A percentile compares a stretch with the other conserved stretches of the same genome.
phyloP scores from a whole-genome alignment of 2,329 filamentous ascomycete genomes.

The Blumeria hordei region DNA sequence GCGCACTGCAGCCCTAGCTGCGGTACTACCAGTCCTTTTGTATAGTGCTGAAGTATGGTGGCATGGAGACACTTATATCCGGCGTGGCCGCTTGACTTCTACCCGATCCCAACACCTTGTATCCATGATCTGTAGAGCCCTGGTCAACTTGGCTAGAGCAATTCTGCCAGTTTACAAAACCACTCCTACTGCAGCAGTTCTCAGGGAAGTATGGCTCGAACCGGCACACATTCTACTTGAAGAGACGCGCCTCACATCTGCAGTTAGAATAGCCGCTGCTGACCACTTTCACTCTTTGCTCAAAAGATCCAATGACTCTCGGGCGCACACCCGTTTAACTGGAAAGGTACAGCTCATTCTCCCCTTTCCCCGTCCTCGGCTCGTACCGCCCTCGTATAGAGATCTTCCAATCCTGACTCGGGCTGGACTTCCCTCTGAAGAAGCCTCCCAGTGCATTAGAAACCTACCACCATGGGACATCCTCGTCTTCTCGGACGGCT shows the following conservation, averaged over 20 bases:
- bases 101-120: neutral
- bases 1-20: too few species aligned
- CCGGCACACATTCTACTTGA: neutral
- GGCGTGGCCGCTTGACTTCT: neutral
- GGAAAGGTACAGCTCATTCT: neutral
- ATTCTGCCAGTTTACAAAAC: neutral
- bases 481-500: neutral
- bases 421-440: neutral
- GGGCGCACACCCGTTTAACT: neutral
- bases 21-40: neutral
- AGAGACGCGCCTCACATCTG: neutral
- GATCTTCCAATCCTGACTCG: neutral
- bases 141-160: conserved; percentile 1
- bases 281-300: neutral
- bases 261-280: neutral
- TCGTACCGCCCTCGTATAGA: neutral
- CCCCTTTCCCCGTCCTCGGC: neutral
- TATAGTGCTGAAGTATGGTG: neutral
- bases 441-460: neutral
- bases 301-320: neutral
- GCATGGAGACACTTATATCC: neutral
- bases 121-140: neutral
- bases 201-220: neutral
- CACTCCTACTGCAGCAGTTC: neutral
- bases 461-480: neutral